Evolutionary conservation across 352 stramenopile species (phyloP).

Genomic region (Phytophthora vignae): DNA sequence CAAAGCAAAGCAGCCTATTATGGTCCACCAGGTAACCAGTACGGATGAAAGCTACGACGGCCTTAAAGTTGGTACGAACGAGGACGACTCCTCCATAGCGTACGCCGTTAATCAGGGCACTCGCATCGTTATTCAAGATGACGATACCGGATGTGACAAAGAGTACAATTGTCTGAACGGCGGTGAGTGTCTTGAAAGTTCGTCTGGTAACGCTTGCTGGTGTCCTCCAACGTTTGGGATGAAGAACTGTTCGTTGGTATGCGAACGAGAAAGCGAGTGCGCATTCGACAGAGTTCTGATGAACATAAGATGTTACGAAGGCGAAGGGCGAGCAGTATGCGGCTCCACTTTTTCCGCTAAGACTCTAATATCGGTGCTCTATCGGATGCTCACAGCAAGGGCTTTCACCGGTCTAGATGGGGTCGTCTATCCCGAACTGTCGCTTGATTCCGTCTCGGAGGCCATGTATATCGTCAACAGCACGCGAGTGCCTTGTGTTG

Average conservation of each 20-base stretch:
- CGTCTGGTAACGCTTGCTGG: constrained; percentile 44
- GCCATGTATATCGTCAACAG: constrained; percentile 70
- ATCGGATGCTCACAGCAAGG: constrained; percentile 57
- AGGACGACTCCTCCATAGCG: constrained; percentile 28
- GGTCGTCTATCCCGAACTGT: constrained; percentile 43
- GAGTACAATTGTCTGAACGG: constrained; percentile 68
- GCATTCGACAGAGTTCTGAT: constrained; percentile 60
- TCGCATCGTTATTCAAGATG: constrained; percentile 54
- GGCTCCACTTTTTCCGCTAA: constrained; percentile 46
- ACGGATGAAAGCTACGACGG: constrained; percentile 51
- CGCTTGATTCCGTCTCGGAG: constrained; percentile 44
- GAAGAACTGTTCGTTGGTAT: constrained; percentile 58
- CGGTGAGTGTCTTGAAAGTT: constrained; percentile 45
- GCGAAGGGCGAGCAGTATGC: constrained; percentile 38
- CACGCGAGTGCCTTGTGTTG: constrained; percentile 38
- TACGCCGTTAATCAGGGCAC: constrained; percentile 60
- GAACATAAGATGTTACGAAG: constrained; percentile 42
- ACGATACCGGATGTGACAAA: constrained; percentile 69
- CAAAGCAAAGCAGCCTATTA: constrained; percentile 58
- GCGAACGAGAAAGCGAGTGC: constrained; percentile 52
- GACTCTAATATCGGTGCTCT: constrained; percentile 54
- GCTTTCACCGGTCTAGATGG: constrained; percentile 50
- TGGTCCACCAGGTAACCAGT: constrained; percentile 52
- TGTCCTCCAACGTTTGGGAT: constrained; percentile 67
- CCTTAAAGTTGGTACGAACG: constrained; percentile 60